Base-by-base conservation (phyloP, 179 eudicot genomes). In the Beta macrorhiza region DNA sequence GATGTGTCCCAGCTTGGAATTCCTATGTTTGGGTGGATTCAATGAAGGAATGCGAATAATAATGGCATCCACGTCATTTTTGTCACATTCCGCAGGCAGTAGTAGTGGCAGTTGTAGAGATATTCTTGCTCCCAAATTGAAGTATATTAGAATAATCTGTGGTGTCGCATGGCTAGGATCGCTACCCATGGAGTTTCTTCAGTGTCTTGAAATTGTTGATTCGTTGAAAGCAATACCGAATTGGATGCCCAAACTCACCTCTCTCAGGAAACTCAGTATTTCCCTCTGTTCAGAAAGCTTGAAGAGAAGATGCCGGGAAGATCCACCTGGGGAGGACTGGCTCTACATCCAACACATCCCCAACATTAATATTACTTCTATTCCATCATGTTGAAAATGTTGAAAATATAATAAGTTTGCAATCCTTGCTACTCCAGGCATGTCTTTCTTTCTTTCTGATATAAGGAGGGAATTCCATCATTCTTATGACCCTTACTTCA, bases 321-420 rank as follows among this genome's bases (percentile, higher is more conserved):
- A 63, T 15, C 82, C 72, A 4, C 29, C 19, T 6, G 85, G 81
- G 42, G 61, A 82, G 10, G 81, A 82, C 53, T 82, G 85, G 82
- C 70, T 19, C 37, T 29, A 29, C 32, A 29, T 29, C 32, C 1
- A 29, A 29, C 32, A 29, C 32, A 29, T 29, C 32, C 32, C 32
- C 32, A 19, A 72, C 19, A 82, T 82, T 63, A 73, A 47, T 47
- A 5, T 47, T 47, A 7, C 7, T 5, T 5, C 8, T 47, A 5
- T 29, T 29, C 32, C 32, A 29, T 29, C 32, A 29, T 1, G 32
- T 29, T 29, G 1, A 25, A 25, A 25, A 25, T 25, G 25, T 25
- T 25, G 25, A 29, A 29, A 29, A 29, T 29, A 47, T 5, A 29
- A 29, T 29, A 29, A 25, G 32, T 29, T 29, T 29, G 32, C 32